Evolutionary conservation across 2,329 filamentous ascomycete species (phyloP).

Genomic region (Fonsecaea erecta): DNA sequence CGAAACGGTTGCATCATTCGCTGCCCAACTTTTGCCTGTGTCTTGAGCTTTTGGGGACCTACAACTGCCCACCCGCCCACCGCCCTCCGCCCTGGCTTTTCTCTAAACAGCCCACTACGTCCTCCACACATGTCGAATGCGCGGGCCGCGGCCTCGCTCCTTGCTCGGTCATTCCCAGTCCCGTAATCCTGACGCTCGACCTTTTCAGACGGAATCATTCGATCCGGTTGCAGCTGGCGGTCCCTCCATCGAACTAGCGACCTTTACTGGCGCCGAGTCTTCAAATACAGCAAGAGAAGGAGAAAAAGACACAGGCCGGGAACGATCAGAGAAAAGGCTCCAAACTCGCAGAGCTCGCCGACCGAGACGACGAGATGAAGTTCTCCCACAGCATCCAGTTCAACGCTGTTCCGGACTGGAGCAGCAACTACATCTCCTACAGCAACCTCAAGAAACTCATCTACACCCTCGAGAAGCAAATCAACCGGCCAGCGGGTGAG

Average conservation of each 20-base stretch:
- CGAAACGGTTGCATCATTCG: not conserved
- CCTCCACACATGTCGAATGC: slow-evolving; percentile 31
- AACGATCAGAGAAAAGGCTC: slow-evolving; percentile 30
- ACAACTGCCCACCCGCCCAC: not conserved
- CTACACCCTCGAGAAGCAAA: slow-evolving; percentile 88
- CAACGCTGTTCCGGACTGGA: slow-evolving; percentile 99
- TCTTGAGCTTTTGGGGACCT: not conserved
- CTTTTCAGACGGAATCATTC: not conserved
- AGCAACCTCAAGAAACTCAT: slow-evolving; percentile 99
- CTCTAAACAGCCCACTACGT: slow-evolving; percentile 8
- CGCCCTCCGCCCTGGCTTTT: no score
- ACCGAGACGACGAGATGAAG: slow-evolving; percentile 71
- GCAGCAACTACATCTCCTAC: slow-evolving; percentile 95
- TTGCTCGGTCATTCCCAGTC: slow-evolving; percentile 15
- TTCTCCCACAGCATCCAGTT: slow-evolving; percentile 99
- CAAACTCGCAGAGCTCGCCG: slow-evolving; percentile 36
- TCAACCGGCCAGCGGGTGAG: slow-evolving; percentile 63
- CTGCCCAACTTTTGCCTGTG: not conserved
- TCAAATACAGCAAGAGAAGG: not conserved
- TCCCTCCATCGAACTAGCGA: slow-evolving; percentile 31
- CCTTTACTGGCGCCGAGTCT: slow-evolving; percentile 14
- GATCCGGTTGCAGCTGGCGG: slow-evolving; percentile 2
- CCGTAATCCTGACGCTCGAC: slow-evolving; percentile 7
- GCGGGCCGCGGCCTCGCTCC: slow-evolving; percentile 26
- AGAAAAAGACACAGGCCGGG: not conserved